Percentiles rank a stretch among this genome's conserved stretches.
Conservation (phyloP, 768 basidiomycete genomes). For the Boletus sensibilis region DNA sequence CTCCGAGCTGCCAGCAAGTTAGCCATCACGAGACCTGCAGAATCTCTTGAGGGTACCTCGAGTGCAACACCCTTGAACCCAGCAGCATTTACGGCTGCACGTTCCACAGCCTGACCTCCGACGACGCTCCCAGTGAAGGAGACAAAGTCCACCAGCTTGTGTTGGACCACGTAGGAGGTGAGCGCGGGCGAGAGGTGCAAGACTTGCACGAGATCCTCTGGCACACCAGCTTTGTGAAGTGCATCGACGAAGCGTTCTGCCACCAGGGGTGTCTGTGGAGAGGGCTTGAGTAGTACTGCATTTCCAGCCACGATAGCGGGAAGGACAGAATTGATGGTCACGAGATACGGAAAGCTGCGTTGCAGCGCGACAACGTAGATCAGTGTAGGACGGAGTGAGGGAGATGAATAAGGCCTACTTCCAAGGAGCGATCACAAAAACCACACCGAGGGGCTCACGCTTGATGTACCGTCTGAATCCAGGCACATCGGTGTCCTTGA, state of each 20-base stretch:
- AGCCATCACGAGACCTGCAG: not conserved
- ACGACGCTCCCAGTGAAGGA: conserved; percentile 88
- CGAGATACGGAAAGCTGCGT: conserved; percentile 82
- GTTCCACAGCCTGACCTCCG: conserved; percentile 72
- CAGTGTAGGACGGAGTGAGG: not conserved
- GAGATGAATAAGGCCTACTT: conserved; percentile 53
- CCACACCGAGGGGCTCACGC: conserved; percentile 81
- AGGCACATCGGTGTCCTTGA: conserved; percentile 76
- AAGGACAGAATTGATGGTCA: conserved; percentile 86
- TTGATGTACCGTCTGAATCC: conserved; percentile 84
- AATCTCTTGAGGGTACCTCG: conserved; percentile 51
- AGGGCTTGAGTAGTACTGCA: conserved; percentile 88
- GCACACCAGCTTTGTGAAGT: conserved; percentile 75
- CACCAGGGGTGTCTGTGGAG: conserved; percentile 90
- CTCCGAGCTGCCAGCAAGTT: conserved; percentile 69
- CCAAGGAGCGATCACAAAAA: conserved; percentile 89
- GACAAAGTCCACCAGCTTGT: conserved; percentile 73
- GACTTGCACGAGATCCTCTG: conserved; percentile 69
- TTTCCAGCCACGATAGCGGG: conserved; percentile 93
- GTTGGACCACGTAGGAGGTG: conserved; percentile 58
- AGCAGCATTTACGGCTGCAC: conserved; percentile 58
- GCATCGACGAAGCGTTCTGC: conserved; percentile 78
- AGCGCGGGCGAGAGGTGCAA: conserved; percentile 69
- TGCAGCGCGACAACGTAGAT: not conserved
- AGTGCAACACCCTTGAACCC: conserved; percentile 87